These are phyloP conservation scores for Trifolium fragiferum DNA, from an alignment of 306 rosid genomes.

Conservation along the genomic window DNA sequence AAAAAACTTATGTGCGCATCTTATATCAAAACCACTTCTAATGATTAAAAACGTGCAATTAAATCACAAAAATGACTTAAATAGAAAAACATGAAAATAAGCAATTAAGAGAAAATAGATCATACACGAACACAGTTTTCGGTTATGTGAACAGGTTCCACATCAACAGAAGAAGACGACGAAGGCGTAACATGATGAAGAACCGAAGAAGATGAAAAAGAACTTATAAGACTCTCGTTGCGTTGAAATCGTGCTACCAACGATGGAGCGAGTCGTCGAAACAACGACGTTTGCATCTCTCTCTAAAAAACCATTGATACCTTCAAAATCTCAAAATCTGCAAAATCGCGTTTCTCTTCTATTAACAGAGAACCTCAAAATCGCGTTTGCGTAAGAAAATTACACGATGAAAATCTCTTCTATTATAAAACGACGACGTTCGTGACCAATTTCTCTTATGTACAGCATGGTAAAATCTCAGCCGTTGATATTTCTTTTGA, in stretches of 20 bases:
- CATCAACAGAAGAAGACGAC: slow-evolving; percentile 40
- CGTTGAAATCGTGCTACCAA: slow-evolving; percentile 59
- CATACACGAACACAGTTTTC: slow-evolving; percentile 72
- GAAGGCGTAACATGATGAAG: slow-evolving; percentile 54
- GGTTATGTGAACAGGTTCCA: slow-evolving; percentile 64
- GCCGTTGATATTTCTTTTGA: no score
- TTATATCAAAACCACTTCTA: no score
- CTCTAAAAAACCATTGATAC: slow-evolving; percentile 8
- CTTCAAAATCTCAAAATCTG: background rate
- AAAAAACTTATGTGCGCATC: no score
- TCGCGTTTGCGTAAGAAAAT: background rate
- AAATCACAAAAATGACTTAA: background rate
- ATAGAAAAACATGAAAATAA: background rate
- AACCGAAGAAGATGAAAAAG: slow-evolving; percentile 53
- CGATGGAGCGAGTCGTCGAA: slow-evolving; percentile 56
- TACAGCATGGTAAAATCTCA: no score
- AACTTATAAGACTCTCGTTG: slow-evolving; percentile 58
- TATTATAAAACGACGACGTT: no score
- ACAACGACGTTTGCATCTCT: slow-evolving; percentile 52
- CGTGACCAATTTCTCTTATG: no score
- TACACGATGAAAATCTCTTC: no score
- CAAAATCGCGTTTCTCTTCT: slow-evolving; percentile 1
- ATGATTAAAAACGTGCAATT: background rate
- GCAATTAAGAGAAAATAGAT: slow-evolving; percentile 1
- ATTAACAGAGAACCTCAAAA: background rate